Evolutionary conservation across 2,329 filamentous ascomycete genomes (phyloP).

Genomic region (Orbilia ellipsospora): DNA sequence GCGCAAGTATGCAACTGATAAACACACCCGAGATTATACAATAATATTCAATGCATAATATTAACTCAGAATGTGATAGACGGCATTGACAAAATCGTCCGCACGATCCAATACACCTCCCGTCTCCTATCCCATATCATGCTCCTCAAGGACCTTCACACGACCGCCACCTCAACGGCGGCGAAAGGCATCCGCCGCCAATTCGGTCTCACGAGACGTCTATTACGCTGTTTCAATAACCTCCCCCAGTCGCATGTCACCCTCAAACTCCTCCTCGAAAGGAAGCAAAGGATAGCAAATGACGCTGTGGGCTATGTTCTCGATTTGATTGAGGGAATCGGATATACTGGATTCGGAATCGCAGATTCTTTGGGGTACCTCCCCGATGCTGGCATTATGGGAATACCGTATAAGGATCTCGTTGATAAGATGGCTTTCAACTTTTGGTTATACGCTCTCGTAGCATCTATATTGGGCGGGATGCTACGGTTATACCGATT

Average conservation of each 20-base stretch:
- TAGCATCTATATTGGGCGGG: constrained; percentile 43
- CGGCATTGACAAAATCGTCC: constrained; percentile 51
- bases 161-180: constrained; percentile 24
- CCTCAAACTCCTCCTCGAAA: constrained; percentile 29
- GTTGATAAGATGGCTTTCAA: constrained; percentile 52
- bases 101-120: constrained; percentile 49
- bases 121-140: constrained; percentile 45
- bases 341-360: constrained; percentile 48
- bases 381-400: constrained; percentile 43
- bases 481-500: constrained; percentile 30
- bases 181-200: constrained; percentile 44
- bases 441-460: constrained; percentile 48
- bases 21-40: neutral
- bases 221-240: constrained; percentile 52
- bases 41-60: neutral
- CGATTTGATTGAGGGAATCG: constrained; percentile 44
- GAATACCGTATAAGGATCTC: constrained; percentile 31
- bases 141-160: constrained; percentile 41
- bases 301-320: constrained; percentile 28
- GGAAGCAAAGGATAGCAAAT: constrained; percentile 22
- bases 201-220: constrained; percentile 44
- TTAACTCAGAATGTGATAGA: constrained; percentile 12
- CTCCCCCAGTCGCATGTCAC: constrained; percentile 34
- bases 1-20: constrained; percentile 32
- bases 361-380: constrained; percentile 45